Conservation (phyloP, 2,329 filamentous ascomycete species). For the Dichotomopilus funicola region DNA sequence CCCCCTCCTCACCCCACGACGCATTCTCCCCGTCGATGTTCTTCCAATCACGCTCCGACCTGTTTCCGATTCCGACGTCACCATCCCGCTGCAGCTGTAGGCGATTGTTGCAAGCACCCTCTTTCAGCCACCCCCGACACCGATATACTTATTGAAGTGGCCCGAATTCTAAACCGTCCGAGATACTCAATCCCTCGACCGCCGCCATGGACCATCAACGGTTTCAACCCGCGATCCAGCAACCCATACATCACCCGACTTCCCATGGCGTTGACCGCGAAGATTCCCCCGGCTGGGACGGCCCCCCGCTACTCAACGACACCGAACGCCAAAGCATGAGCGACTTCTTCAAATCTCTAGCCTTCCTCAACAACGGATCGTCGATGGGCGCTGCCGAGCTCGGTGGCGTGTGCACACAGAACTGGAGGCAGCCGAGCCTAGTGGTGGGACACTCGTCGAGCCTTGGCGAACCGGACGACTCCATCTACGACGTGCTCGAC, state of each 20-base stretch:
- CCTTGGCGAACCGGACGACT: not conserved
- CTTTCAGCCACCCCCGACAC: too few species aligned
- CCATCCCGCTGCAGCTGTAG: too few species aligned
- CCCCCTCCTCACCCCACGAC: too few species aligned
- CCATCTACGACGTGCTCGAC: conserved; percentile 20
- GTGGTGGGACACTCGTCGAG: conserved; percentile 52
- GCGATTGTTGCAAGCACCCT: too few species aligned
- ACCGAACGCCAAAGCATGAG: not conserved
- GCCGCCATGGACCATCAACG: not conserved
- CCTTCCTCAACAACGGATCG: not conserved
- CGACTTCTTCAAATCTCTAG: not conserved
- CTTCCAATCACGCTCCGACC: too few species aligned
- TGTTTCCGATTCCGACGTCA: too few species aligned
- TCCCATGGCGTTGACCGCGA: not conserved
- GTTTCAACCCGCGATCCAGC: not conserved
- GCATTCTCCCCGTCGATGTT: too few species aligned
- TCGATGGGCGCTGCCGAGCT: not conserved
- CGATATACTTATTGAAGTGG: too few species aligned
- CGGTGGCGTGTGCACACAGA: conserved; percentile 42
- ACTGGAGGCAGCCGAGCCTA: conserved; percentile 55
- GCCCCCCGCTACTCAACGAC: not conserved
- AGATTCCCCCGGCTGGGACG: not conserved
- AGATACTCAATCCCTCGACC: not conserved
- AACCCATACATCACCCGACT: not conserved
- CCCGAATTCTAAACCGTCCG: not conserved